Conservation (phyloP, 805 yeast genomes). For the Wickerhamomyces alni region DNA sequence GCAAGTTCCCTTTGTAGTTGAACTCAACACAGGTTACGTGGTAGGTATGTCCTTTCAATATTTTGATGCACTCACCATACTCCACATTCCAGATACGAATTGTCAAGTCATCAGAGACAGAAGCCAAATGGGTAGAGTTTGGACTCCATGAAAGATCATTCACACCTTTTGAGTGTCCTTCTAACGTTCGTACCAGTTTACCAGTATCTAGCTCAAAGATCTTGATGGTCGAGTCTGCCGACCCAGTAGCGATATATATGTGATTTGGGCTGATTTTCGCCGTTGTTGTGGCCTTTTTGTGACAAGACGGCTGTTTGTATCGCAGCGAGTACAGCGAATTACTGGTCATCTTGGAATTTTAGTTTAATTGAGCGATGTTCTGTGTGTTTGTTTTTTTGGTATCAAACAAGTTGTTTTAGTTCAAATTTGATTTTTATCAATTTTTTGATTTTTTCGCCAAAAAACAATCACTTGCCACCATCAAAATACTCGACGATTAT, state of each 20-base stretch:
- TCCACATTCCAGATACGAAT: slow-evolving; percentile 64
- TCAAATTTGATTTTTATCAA: not conserved
- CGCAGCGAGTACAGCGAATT: not conserved
- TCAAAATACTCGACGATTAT: not conserved
- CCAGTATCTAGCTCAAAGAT: slow-evolving; percentile 46
- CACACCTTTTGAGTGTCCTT: slow-evolving; percentile 66
- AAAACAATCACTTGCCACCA: not conserved
- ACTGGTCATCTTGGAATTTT: not conserved
- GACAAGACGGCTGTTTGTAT: slow-evolving; percentile 1
- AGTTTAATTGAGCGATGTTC: not conserved
- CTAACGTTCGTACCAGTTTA: slow-evolving; percentile 24
- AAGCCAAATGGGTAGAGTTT: slow-evolving; percentile 63
- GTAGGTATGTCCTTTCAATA: slow-evolving; percentile 67
- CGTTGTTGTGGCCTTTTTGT: slow-evolving; percentile 30
- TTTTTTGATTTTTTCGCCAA: not conserved
- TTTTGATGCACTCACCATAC: slow-evolving; percentile 42
- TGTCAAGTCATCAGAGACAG: slow-evolving; percentile 83
- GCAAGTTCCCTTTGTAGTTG: slow-evolving; percentile 67
- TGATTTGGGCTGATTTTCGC: slow-evolving; percentile 62
- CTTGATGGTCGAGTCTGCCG: slow-evolving; percentile 53
- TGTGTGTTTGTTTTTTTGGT: not conserved
- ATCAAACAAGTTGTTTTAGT: no score
- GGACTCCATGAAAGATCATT: slow-evolving; percentile 78
- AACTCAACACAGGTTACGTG: slow-evolving; percentile 71
- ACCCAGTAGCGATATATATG: slow-evolving; percentile 45